A percentile compares a stretch with the other conserved stretches of the same genome.
Evolutionary conservation across 768 basidiomycete species (phyloP).

Genomic region (Lentinula edodes): DNA sequence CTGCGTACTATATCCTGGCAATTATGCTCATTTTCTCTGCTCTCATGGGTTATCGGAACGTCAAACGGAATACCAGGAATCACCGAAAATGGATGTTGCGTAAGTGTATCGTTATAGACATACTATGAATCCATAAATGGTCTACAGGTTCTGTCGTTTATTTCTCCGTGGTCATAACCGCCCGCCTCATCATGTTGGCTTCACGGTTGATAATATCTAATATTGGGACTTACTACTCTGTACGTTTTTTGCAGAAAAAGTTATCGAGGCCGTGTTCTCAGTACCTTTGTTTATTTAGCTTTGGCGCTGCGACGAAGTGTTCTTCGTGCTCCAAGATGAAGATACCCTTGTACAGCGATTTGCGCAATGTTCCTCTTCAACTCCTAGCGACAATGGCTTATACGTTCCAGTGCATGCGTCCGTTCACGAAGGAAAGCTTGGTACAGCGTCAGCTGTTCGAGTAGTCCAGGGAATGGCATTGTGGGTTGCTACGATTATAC

Average conservation of each 20-base stretch:
- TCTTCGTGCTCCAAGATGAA: slow-evolving; percentile 12
- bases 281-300: slow-evolving; percentile 6
- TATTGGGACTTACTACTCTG: slow-evolving; percentile 20
- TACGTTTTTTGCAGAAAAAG: not conserved
- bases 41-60: slow-evolving; percentile 16
- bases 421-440: slow-evolving; percentile 9
- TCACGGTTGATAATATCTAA: slow-evolving; percentile 13
- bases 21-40: slow-evolving; percentile 16
- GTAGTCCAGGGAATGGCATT: slow-evolving; percentile 19
- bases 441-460: slow-evolving; percentile 14
- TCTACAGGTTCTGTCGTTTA: slow-evolving; percentile 16
- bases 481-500: slow-evolving; percentile 19
- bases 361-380: slow-evolving; percentile 15
- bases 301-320: slow-evolving; percentile 21
- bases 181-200: slow-evolving; percentile 14
- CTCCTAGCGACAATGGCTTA: slow-evolving; percentile 6
- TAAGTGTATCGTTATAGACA: slow-evolving; percentile 8
- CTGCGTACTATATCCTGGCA: slow-evolving; percentile 16
- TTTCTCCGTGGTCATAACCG: slow-evolving; percentile 13
- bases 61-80: slow-evolving; percentile 17
- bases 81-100: slow-evolving; percentile 25
- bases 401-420: slow-evolving; percentile 17
- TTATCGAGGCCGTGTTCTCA: not conserved
- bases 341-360: slow-evolving; percentile 4
- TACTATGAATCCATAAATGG: not conserved